Conservation (phyloP, 73 alveolate genomes). For the Urostyla sp. region DNA sequence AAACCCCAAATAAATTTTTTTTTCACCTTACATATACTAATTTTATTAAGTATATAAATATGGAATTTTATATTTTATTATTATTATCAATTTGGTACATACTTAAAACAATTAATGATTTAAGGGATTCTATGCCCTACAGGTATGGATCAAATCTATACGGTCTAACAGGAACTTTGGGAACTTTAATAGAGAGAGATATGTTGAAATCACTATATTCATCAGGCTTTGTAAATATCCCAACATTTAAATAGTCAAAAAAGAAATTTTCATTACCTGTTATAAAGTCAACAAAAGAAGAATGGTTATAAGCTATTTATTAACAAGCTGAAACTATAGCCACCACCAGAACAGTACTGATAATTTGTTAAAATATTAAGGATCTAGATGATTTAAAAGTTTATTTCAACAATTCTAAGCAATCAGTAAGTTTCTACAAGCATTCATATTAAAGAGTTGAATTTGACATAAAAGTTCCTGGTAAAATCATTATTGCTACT, state of each 20-base stretch:
- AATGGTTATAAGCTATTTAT: not conserved
- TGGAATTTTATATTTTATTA: no score
- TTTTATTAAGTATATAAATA: no score
- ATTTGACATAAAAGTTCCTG: constrained; percentile 5
- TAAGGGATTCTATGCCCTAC: no score
- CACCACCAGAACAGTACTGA: constrained; percentile 3
- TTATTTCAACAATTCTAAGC: no score
- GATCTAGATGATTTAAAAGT: not conserved
- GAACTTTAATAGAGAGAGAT: not conserved
- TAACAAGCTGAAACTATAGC: not conserved
- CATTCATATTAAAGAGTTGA: not conserved
- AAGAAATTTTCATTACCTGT: not conserved
- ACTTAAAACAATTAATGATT: no score
- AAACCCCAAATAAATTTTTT: no score
- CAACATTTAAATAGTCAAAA: not conserved
- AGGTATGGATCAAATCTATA: not conserved
- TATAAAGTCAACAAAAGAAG: not conserved
- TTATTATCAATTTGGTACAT: no score
- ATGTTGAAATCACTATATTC: not conserved
- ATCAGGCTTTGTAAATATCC: not conserved
- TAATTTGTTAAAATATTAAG: not conserved
- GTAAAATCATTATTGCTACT: constrained; percentile 2
- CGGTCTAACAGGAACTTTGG: not conserved
- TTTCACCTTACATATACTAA: no score
- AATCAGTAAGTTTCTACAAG: not conserved